Evolutionary conservation across 2,329 filamentous ascomycete genomes (phyloP), one percentile per base, ranked within the genome.

Genomic region (Apiospora hydei): DNA sequence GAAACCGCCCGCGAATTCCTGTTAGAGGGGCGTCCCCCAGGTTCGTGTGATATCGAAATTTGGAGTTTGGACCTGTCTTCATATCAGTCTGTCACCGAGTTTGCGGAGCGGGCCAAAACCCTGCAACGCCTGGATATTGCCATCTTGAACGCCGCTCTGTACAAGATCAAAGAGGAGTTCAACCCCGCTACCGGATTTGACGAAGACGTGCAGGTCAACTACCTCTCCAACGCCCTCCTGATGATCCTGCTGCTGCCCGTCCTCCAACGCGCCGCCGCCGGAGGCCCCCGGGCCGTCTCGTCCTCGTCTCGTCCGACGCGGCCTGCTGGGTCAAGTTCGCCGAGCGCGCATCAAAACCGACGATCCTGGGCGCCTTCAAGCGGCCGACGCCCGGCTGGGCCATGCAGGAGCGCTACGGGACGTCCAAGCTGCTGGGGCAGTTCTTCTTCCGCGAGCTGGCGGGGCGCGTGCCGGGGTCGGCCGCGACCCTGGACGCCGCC

Each of bases 151-250:
- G 76, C 76, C 14, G 76, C 82, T 0, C 14, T 75, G 26, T 43
- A n/a, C 6, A 69, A 57, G 73, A 84, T 16, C 77, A 7, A n/a
- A 7, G 43, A 44, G 16, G n/a, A 14, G 26, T 41, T 69, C n/a
- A 34, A 72, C 18, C 18, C 69, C 0, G 18, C 77, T 0, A 84
- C 82, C 0, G 26, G 21, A 4, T 77, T 81, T 0, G 87, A 89
- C 73, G 78, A 78, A n/a, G 83, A 79, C 4, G 76, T 89, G 49
- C 87, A 86, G 0, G 82, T 86, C 49, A 89, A 89, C 73, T 86
- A 87, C 14, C 80, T 89, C 71, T 84, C 81, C 46, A 89, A 85
- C 0, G 82, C 86, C 11, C 76, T 89, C 2, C 79, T 89, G 1
- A 83, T 81, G 0, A 76, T 88, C 0, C 78, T 87, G 0, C 71